Evolutionary conservation across 495 filamentous ascomycete genomes (phyloP).

Genomic region (Durotheca rogersii): DNA sequence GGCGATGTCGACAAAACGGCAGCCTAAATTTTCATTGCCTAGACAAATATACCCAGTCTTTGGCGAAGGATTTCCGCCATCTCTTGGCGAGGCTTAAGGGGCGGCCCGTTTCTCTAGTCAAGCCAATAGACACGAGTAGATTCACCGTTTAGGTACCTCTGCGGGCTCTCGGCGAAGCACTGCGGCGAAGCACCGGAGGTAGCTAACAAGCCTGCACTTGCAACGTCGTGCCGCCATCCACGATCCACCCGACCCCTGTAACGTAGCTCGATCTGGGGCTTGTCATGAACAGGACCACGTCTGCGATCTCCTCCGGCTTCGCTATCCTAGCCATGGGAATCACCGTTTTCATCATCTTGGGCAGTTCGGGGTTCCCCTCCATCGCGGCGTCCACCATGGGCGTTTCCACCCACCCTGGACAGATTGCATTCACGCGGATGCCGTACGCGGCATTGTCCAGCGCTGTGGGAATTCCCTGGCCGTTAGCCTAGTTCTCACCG

Average conservation of each 20-base stretch:
- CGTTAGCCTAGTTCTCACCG: no score
- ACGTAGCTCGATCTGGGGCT: constrained; percentile 46
- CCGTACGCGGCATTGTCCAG: constrained; percentile 33
- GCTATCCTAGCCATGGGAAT: constrained; percentile 42
- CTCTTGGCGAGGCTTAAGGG: no score
- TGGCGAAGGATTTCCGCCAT: no score
- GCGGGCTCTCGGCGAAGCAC: no score
- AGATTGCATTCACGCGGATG: constrained; percentile 49
- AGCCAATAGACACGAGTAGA: no score
- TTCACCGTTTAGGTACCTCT: no score
- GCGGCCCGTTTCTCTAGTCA: no score
- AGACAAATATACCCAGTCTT: no score
- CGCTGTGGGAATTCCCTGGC: constrained; percentile 37
- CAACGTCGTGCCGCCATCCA: constrained; percentile 32
- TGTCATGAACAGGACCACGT: constrained; percentile 45
- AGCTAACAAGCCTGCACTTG: no score
- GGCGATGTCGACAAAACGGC: no score
- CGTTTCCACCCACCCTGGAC: constrained; percentile 46
- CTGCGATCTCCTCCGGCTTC: constrained; percentile 43
- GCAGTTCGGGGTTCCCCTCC: background rate
- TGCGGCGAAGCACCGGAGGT: no score
- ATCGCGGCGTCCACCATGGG: constrained; percentile 38
- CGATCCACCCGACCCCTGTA: constrained; percentile 32
- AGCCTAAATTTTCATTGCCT: no score
- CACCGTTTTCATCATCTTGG: constrained; percentile 10